These are phyloP conservation scores for Hortaea werneckii DNA, from an alignment of 2,329 filamentous ascomycete genomes.

Conservation along the genomic window DNA sequence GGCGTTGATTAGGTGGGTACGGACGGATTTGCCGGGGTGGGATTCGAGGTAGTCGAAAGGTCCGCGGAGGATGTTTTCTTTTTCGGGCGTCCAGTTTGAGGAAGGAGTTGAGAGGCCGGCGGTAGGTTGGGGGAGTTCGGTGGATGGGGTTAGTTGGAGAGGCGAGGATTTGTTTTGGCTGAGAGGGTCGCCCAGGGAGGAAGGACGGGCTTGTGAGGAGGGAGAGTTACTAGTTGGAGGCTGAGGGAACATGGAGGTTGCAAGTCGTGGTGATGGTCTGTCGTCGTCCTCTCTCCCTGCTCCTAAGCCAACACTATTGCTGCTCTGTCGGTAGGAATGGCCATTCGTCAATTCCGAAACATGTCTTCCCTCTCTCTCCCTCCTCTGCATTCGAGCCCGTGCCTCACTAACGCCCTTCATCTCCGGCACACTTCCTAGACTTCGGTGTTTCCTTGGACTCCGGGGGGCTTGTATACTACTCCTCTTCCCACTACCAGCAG, in stretches of 20 bases:
- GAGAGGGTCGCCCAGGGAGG: neutral
- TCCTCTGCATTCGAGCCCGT: neutral
- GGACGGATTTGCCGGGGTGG: constrained; percentile 77
- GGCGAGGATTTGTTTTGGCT: neutral
- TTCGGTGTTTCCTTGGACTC: constrained; percentile 14
- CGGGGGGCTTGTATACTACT: constrained; percentile 4
- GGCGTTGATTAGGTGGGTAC: constrained; percentile 65
- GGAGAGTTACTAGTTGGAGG: constrained; percentile 1
- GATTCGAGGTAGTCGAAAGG: constrained; percentile 73
- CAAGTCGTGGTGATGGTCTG: neutral
- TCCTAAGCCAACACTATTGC: neutral
- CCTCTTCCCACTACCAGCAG: neutral
- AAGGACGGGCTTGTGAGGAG: neutral
- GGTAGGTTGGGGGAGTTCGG: constrained; percentile 7
- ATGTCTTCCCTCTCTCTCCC: neutral
- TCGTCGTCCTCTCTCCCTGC: neutral
- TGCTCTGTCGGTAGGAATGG: neutral
- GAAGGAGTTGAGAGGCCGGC: neutral
- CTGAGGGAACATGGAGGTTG: neutral
- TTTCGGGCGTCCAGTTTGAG: constrained; percentile 55
- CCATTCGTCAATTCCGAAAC: neutral
- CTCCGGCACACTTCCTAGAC: constrained; percentile 15
- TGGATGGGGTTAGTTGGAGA: constrained; percentile 1
- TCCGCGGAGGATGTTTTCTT: constrained; percentile 66
- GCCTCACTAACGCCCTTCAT: constrained; percentile 1